Evolutionary conservation across 306 rosid genomes (phyloP).

Genomic region (Prunus mira): DNA sequence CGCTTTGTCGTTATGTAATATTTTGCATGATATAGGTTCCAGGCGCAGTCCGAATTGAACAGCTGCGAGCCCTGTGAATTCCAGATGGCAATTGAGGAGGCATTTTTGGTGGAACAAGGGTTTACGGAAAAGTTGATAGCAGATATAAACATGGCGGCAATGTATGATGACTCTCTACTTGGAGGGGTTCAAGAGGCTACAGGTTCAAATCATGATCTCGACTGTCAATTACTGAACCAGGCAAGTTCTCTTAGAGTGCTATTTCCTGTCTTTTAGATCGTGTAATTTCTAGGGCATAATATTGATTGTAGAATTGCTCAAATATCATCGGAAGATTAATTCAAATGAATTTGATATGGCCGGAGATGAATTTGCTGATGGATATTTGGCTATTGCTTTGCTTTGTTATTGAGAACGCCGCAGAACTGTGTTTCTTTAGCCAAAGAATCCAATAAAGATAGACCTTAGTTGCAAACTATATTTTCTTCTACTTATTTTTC

Average conservation of each 20-base stretch:
- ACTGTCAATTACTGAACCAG: slow-evolving; percentile 49
- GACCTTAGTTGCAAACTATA: background rate
- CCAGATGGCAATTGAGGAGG: slow-evolving; percentile 93
- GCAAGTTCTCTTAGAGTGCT: slow-evolving; percentile 34
- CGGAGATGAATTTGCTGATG: background rate
- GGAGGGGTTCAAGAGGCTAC: slow-evolving; percentile 60
- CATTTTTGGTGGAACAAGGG: slow-evolving; percentile 90
- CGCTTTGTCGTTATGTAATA: slow-evolving; percentile 24
- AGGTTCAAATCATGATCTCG: slow-evolving; percentile 67
- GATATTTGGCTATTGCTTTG: slow-evolving; percentile 8
- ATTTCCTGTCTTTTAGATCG: slow-evolving; percentile 2
- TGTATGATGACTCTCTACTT: slow-evolving; percentile 53
- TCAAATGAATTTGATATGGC: background rate
- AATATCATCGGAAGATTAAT: slow-evolving; percentile 14
- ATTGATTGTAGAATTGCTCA: slow-evolving; percentile 13
- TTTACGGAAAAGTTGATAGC: slow-evolving; percentile 84
- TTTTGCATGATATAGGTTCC: slow-evolving; percentile 64
- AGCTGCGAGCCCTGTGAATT: slow-evolving; percentile 58
- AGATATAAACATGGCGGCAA: slow-evolving; percentile 91
- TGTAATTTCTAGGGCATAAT: slow-evolving; percentile 10
- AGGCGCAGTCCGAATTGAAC: slow-evolving; percentile 69
- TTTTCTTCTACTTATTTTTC: slow-evolving; percentile 3
- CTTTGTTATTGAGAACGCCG: slow-evolving; percentile 14
- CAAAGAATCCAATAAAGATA: background rate
- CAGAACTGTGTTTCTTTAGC: slow-evolving; percentile 2